These are phyloP conservation scores for Corniculantispora saksenae DNA, from an alignment of 2,329 filamentous ascomycete species.

Conservation along the genomic window DNA sequence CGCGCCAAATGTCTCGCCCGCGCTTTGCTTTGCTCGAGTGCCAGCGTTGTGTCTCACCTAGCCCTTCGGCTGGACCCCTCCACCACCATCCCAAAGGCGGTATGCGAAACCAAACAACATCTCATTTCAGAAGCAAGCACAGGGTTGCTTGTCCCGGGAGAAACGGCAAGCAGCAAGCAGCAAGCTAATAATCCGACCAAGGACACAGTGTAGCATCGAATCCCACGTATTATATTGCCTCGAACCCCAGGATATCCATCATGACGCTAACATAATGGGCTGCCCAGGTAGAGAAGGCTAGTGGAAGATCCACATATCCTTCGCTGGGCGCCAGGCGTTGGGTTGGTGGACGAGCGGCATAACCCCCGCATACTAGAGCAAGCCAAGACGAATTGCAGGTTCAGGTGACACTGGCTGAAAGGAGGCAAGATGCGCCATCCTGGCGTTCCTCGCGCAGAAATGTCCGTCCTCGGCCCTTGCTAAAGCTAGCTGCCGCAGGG, in stretches of 20 bases:
- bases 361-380: constrained; percentile 14
- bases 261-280: background rate
- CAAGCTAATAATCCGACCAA: background rate
- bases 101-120: background rate
- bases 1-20: constrained; percentile 1
- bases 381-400: constrained; percentile 8
- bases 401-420: constrained; percentile 17
- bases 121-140: background rate
- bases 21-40: background rate
- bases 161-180: background rate
- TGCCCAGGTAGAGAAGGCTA: background rate
- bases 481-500: background rate
- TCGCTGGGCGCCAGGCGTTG: background rate
- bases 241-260: background rate
- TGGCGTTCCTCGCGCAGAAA: constrained; percentile 1
- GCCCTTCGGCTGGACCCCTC: background rate
- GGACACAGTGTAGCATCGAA: background rate
- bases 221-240: background rate
- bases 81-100: background rate
- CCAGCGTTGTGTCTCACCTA: constrained; percentile 3
- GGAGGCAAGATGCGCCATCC: constrained; percentile 14
- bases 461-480: constrained; percentile 1
- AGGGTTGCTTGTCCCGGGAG: background rate
- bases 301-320: background rate
- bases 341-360: background rate